These are phyloP conservation scores for Pisolithus thermaeus DNA, from an alignment of 1,284 basidiomycete species.

Conservation along the genomic window DNA sequence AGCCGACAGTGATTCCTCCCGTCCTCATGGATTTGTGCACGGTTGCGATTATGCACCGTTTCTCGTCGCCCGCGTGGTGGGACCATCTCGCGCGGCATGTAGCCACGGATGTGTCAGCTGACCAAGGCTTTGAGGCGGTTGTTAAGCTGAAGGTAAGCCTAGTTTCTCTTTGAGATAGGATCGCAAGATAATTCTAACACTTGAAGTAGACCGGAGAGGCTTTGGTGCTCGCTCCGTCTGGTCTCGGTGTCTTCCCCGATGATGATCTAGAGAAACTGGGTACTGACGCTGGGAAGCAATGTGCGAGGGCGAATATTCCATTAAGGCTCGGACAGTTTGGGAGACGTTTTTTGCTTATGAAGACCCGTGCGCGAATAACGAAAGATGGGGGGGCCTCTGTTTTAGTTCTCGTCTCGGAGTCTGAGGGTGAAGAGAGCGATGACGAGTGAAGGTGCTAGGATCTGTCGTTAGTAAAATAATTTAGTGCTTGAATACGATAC, in stretches of 20 bases:
- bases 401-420: slow-evolving; percentile 33
- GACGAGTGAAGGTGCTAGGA: not conserved
- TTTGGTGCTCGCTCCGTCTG: slow-evolving; percentile 57
- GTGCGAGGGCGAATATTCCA: slow-evolving; percentile 15
- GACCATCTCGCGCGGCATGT: slow-evolving; percentile 62
- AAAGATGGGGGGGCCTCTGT: slow-evolving; percentile 59
- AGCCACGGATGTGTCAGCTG: slow-evolving; percentile 50
- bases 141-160: slow-evolving; percentile 53
- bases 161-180: not conserved
- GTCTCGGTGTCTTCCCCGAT: slow-evolving; percentile 40
- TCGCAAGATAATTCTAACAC: not conserved
- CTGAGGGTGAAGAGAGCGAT: not conserved
- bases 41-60: slow-evolving; percentile 60
- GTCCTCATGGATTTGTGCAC: slow-evolving; percentile 64
- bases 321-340: slow-evolving; percentile 37
- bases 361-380: slow-evolving; percentile 55
- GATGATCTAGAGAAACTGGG: not conserved
- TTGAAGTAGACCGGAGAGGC: slow-evolving; percentile 55
- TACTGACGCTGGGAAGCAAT: not conserved
- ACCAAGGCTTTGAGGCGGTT: slow-evolving; percentile 59
- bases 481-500: no score
- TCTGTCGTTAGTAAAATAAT: no score
- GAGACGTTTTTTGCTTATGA: slow-evolving; percentile 49
- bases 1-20: slow-evolving; percentile 66
- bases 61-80: slow-evolving; percentile 72